Evolutionary conservation across 2,329 filamentous ascomycete species (phyloP).

Genomic region (Trichoderma lentiforme): DNA sequence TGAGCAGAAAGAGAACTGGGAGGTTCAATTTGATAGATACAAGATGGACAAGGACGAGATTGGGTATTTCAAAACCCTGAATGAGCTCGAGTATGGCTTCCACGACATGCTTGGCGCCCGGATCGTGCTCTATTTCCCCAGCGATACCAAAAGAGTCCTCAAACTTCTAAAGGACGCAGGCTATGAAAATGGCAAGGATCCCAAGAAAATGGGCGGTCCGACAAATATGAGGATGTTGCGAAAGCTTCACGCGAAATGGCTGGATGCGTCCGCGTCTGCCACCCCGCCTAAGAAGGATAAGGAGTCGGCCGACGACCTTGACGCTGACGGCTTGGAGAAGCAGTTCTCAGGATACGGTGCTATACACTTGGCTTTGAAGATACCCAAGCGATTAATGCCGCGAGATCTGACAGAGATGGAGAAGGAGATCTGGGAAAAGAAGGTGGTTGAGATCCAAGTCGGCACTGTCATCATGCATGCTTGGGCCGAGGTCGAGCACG

Average conservation of each 20-base stretch:
- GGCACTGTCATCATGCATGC: neutral
- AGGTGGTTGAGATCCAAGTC: neutral
- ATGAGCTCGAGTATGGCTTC: neutral
- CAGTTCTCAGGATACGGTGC: neutral
- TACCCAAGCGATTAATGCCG: neutral
- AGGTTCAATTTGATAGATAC: neutral
- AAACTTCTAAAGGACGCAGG: neutral
- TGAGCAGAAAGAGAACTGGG: neutral
- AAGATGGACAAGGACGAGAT: neutral
- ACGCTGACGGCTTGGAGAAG: neutral
- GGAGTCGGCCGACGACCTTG: neutral
- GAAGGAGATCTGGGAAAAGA: neutral
- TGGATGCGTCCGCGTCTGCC: neutral
- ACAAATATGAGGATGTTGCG: neutral
- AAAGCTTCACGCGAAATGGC: neutral
- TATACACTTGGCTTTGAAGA: neutral
- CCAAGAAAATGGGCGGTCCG: neutral
- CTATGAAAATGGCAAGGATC: neutral
- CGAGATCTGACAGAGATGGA: neutral
- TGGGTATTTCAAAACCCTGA: neutral
- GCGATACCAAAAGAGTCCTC: neutral
- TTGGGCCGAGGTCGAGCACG: neutral
- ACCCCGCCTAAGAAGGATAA: neutral
- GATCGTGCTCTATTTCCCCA: neutral
- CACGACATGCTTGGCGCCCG: neutral